Evolutionary conservation across 2,329 filamentous ascomycete genomes (phyloP).

Genomic region (Bipolaris bicolor): DNA sequence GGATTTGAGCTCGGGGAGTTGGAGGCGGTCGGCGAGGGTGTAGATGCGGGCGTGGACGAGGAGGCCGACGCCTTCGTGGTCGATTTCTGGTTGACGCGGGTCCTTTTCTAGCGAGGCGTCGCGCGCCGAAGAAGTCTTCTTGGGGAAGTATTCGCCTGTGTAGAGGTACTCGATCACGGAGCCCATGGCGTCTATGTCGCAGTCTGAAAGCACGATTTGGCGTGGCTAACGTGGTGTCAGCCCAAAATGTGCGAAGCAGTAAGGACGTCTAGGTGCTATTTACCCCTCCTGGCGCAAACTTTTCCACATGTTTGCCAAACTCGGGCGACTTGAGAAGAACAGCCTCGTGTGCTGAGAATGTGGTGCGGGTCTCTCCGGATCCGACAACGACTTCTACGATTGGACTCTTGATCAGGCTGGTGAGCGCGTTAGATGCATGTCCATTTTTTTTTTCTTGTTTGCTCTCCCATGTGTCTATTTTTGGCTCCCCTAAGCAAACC

Average conservation of each 20-base stretch:
- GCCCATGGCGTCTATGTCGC: slow-evolving; percentile 75
- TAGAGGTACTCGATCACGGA: slow-evolving; percentile 86
- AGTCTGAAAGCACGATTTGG: slow-evolving; percentile 69
- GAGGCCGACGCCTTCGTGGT: slow-evolving; percentile 81
- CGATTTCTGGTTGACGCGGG: slow-evolving; percentile 67
- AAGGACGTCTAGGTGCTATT: too few species aligned
- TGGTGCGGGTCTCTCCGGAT: slow-evolving; percentile 62
- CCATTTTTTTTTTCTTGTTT: neutral
- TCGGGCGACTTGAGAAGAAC: slow-evolving; percentile 77
- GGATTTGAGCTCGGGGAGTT: slow-evolving; percentile 68
- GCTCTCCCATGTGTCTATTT: neutral
- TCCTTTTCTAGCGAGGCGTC: slow-evolving; percentile 73
- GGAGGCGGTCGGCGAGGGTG: slow-evolving; percentile 82
- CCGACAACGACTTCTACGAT: slow-evolving; percentile 56
- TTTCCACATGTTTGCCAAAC: slow-evolving; percentile 68
- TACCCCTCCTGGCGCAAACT: slow-evolving; percentile 68
- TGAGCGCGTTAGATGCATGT: slow-evolving; percentile 15
- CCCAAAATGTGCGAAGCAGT: too few species aligned
- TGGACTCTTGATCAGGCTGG: slow-evolving; percentile 56
- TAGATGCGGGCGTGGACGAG: slow-evolving; percentile 90
- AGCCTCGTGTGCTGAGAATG: slow-evolving; percentile 79
- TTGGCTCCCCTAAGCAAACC: neutral
- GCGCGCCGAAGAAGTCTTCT: slow-evolving; percentile 63
- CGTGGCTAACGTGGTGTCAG: slow-evolving; percentile 56
- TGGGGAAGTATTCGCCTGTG: slow-evolving; percentile 84